These are phyloP conservation scores for Anisodus tanguticus DNA, from an alignment of 257 asterid genomes.

Conservation along the genomic window DNA sequence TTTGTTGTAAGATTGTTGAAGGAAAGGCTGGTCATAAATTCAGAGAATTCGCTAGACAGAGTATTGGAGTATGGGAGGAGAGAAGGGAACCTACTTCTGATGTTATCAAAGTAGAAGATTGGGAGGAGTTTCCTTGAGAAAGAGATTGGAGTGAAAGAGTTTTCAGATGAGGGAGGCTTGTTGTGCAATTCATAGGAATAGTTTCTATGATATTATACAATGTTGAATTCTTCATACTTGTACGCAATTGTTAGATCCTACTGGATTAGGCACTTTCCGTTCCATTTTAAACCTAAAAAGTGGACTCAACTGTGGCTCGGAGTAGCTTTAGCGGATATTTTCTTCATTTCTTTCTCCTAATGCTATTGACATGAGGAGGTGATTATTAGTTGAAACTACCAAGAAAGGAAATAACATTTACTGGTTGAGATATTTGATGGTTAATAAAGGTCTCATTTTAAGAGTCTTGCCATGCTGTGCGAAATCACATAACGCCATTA, in stretches of 20 bases:
- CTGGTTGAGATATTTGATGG: conserved; percentile 17
- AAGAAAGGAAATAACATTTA: neutral
- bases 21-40: neutral
- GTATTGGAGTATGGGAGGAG: conserved; percentile 4
- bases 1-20: conserved; percentile 7
- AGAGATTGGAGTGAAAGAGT: neutral
- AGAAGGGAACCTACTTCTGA: neutral
- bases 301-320: conserved; percentile 8
- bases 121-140: neutral
- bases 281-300: conserved; percentile 18
- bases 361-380: conserved; percentile 2
- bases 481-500: conserved; percentile 21
- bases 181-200: neutral
- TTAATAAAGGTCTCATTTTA: neutral
- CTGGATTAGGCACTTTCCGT: neutral
- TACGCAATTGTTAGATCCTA: neutral
- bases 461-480: neutral
- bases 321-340: neutral
- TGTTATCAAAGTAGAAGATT: conserved; percentile 7
- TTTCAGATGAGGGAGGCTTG: neutral
- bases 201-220: conserved; percentile 7
- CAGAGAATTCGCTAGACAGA: neutral
- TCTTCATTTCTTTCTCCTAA: neutral
- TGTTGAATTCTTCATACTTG: neutral
- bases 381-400: neutral